Evolutionary conservation across 805 yeast species (phyloP), one percentile per base, ranked within the genome.

Genomic region (Tetrapisispora arboricola): DNA sequence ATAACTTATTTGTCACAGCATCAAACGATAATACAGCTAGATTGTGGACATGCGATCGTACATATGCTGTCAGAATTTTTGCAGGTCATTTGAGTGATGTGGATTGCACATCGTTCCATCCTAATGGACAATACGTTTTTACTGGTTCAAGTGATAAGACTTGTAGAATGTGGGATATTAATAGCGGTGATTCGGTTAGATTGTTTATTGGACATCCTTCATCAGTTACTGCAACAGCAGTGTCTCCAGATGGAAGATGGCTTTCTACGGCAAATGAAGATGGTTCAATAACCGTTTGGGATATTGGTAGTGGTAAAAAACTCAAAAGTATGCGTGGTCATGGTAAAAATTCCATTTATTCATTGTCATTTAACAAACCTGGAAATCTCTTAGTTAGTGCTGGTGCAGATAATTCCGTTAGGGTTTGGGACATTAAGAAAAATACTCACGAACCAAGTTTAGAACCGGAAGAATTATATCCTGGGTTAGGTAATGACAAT

Each of bases 71-170:
- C 52, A 72, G 98, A 51, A 84, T 92, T 21, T 87, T 92, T 67
- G 97, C 96, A 0, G 98, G 98, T 0, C 98, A 92, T 64, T 73
- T 88, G 54, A 84, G 85, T 53, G 98, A 92, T 65, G 97, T 92
- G 29, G 97, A 92, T 57, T 79, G 88, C 49, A 94, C 90, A 28
- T 80, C 79, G 36, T 92, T 90, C 73, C 97, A 92, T 65, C 97
- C 98, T 20, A 92, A 92, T 61, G 88, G 96, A 7, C 82, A 87
- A 33, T 92, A 92, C 58, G 78, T 92, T 7, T 80, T 92, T 55
- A 88, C 98, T 0, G 98, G 97, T 5, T 85, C 95, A 4, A 76
- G 88, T 46, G 98, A 92, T 64, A 85, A 85, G 64, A 86, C 97
- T 0, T 81, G 94, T 54, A 73, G 98, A 49, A 88, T 92, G 96